A percentile compares a stretch with the other conserved stretches of the same genome.
These are phyloP conservation scores for Mytilinidion resinicola DNA, from an alignment of 495 filamentous ascomycete species.

Conservation along the genomic window DNA sequence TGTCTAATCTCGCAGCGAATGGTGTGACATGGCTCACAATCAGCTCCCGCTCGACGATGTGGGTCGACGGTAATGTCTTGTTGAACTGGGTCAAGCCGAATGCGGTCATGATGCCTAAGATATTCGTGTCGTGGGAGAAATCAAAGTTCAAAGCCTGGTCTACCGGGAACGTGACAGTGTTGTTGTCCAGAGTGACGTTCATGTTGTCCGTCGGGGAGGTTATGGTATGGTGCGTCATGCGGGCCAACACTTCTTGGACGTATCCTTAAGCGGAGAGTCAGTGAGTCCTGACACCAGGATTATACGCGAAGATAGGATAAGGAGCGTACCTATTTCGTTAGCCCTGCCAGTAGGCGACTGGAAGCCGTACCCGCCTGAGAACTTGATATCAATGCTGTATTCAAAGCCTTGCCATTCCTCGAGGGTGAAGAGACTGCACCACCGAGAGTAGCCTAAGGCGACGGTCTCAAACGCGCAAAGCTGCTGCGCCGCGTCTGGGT, in stretches of 20 bases:
- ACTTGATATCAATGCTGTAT: conserved; percentile 53
- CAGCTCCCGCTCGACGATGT: conserved; percentile 45
- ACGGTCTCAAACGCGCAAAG: conserved; percentile 54
- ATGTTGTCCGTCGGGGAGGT: conserved; percentile 49
- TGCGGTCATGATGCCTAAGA: conserved; percentile 40
- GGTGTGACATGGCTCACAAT: conserved; percentile 52
- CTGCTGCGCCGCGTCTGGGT: conserved; percentile 52
- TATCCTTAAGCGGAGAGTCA: conserved; percentile 32
- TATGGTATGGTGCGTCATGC: conserved; percentile 50
- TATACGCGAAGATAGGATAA: background rate
- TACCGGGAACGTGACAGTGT: conserved; percentile 43
- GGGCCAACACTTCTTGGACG: conserved; percentile 55
- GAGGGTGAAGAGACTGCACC: conserved; percentile 52
- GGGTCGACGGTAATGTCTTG: conserved; percentile 38
- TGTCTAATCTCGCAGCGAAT: conserved; percentile 56
- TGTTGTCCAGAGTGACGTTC: conserved; percentile 50
- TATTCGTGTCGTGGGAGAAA: conserved; percentile 37
- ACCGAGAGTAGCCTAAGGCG: conserved; percentile 52
- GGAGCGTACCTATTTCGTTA: conserved; percentile 47
- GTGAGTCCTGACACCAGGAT: background rate
- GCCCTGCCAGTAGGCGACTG: conserved; percentile 57
- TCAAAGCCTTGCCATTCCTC: conserved; percentile 52
- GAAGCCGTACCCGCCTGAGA: conserved; percentile 49
- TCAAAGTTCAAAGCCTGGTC: conserved; percentile 44
- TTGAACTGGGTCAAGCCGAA: conserved; percentile 53